These are phyloP conservation scores for Fusarium metavorans DNA, from an alignment of 2,329 filamentous ascomycete genomes.

Conservation along the genomic window DNA sequence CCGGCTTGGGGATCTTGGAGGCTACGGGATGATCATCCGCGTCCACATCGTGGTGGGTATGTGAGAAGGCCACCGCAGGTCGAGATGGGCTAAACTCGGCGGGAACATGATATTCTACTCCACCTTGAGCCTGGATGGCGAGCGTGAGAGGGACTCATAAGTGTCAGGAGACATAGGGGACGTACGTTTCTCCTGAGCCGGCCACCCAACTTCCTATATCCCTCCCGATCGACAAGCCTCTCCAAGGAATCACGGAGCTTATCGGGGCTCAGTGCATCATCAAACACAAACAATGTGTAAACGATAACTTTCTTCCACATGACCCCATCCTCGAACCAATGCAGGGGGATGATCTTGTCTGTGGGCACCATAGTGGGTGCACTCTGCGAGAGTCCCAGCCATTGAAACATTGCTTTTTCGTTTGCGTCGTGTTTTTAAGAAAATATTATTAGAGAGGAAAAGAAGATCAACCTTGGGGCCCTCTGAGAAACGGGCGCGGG, in stretches of 20 bases:
- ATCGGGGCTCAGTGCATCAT: constrained; percentile 35
- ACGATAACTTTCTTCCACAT: constrained; percentile 39
- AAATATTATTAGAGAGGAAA: background rate
- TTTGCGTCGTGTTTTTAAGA: background rate
- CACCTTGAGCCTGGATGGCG: background rate
- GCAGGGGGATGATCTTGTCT: constrained; percentile 41
- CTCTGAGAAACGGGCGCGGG: background rate
- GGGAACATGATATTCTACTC: background rate
- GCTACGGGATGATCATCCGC: background rate
- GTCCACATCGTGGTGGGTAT: background rate
- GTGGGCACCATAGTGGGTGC: background rate
- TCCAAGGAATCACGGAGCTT: constrained; percentile 1
- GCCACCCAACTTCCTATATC: constrained; percentile 10
- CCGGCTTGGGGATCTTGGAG: background rate
- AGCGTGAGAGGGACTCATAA: background rate
- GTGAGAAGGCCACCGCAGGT: constrained; percentile 2
- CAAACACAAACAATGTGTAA: constrained; percentile 43
- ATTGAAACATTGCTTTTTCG: background rate
- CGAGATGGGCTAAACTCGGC: background rate
- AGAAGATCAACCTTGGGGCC: background rate
- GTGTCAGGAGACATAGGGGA: background rate
- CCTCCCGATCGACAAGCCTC: background rate
- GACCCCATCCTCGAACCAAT: constrained; percentile 43
- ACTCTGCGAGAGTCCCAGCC: background rate
- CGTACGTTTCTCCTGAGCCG: constrained; percentile 1